Evolutionary conservation across 108 stramenopile species (phyloP), one percentile per base, ranked within the genome.

Genomic region (Cyclostephanos tholiformis): DNA sequence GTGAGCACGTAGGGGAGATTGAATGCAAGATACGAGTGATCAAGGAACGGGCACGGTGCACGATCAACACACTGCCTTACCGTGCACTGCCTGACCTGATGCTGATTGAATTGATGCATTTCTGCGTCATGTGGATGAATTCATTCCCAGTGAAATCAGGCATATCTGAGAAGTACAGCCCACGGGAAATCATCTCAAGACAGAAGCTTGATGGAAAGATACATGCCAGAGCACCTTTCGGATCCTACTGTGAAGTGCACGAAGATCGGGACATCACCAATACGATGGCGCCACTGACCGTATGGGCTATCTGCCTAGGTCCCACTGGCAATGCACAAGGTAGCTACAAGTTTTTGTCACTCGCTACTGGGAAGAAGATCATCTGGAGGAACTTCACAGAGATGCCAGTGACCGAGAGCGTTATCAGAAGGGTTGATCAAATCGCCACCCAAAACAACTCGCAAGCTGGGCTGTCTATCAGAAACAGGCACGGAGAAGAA

Each of bases 1-100:
- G 65, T 38, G 74, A 75, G 19, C 83, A 84, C 26, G 77, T 75
- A 5, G 55, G 52, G 1, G 77, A 82, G 56, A 36, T 36, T 6
- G 36, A 36, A 6, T 6, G 6, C 4, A 36, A 36, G 6, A 36
- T 36, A 36, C 36, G 56, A 79, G 23, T 77, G 82, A 52, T 19
- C 74, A 22, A 65, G 61, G 85, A 86, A 36, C 49, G 82, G 0
- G n/a, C 32, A 6, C 25, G 82, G 56, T 59, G 29, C 13, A 71
- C 39, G 2, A 30, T 43, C 43, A 41, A 48, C 26, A 68, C 53
- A 1, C 58, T 86, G 0, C 82, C 81, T 0, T 82, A 69, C 55
- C 5, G 68, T 0, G 0, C 30, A 0, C 20, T 80, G 2, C 85
- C 85, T 6, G 36, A 36, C 36, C 36, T 36, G 36, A 36, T 36